Conservation (phyloP, 1,284 basidiomycete species). For the Boletus hoseneyae region DNA sequence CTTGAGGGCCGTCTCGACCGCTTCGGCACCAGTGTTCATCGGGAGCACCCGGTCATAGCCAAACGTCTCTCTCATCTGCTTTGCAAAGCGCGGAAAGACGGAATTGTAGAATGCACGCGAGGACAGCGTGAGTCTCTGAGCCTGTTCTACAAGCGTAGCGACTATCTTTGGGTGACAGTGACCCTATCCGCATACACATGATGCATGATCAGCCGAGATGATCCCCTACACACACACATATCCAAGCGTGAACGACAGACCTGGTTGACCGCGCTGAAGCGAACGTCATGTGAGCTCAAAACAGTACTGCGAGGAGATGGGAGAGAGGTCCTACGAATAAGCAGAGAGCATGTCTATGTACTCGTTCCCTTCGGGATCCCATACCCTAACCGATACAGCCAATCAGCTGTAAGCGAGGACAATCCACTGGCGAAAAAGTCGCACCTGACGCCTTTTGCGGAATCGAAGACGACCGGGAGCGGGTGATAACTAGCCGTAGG, state of each 20-base stretch:
- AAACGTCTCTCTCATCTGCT: conserved; percentile 82
- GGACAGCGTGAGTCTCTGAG: conserved; percentile 88
- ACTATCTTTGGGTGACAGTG: conserved; percentile 96
- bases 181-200: conserved; percentile 46
- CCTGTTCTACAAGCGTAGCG: conserved; percentile 79
- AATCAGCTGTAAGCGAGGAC: too few relatives aligned
- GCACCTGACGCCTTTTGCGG: conserved; percentile 85
- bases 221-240: conserved; percentile 2
- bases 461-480: conserved; percentile 91
- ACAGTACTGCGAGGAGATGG: too few relatives aligned
- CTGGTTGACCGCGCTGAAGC: conserved; percentile 79
- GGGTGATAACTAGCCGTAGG: conserved; percentile 84
- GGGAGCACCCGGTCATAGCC: conserved; percentile 96
- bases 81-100: conserved; percentile 85
- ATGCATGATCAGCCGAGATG: conserved; percentile 9
- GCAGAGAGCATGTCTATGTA: conserved; percentile 97
- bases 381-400: conserved; percentile 59
- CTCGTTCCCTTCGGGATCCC: conserved; percentile 93
- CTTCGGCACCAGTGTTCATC: conserved; percentile 99
- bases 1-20: conserved; percentile 89
- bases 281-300: conserved; percentile 7
- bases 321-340: conserved; percentile 64
- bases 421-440: conserved; percentile 40
- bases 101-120: conserved; percentile 97
- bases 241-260: conserved; percentile 34